phyloP scores from a whole-genome alignment of 75 land plant genomes.

The Cupressus sempervirens region DNA sequence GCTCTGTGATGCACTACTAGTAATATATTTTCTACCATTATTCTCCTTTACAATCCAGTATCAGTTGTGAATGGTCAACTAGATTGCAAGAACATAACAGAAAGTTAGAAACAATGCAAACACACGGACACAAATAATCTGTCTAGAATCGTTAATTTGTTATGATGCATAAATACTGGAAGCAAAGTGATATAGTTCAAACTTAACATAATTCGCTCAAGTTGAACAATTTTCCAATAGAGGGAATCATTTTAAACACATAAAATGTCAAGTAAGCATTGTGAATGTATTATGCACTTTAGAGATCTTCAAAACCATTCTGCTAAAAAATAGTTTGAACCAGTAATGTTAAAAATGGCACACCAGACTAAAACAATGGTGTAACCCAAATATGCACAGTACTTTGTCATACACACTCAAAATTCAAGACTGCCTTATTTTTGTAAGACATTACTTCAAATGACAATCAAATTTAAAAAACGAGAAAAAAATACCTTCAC shows the following conservation, averaged over 20 bases:
- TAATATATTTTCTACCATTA: neutral
- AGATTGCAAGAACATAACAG: too few species aligned
- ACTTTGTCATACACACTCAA: neutral
- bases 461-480: neutral
- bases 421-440: neutral
- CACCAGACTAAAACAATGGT: neutral
- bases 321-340: neutral
- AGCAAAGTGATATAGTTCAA: too few species aligned
- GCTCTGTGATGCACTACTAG: neutral
- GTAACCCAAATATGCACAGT: neutral
- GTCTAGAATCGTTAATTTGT: too few species aligned
- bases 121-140: neutral
- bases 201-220: too few species aligned
- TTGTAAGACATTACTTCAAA: neutral
- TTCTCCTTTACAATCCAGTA: neutral
- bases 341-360: neutral
- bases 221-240: too few species aligned
- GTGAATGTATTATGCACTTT: too few species aligned
- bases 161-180: too few species aligned
- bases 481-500: conserved; percentile 43
- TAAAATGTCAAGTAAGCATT: too few species aligned
- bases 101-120: neutral
- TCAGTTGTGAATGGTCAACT: neutral
- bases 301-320: too few species aligned
- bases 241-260: too few species aligned